phyloP scores from a whole-genome alignment of 805 yeast genomes.

The Tetrapisispora taiwanensis region DNA sequence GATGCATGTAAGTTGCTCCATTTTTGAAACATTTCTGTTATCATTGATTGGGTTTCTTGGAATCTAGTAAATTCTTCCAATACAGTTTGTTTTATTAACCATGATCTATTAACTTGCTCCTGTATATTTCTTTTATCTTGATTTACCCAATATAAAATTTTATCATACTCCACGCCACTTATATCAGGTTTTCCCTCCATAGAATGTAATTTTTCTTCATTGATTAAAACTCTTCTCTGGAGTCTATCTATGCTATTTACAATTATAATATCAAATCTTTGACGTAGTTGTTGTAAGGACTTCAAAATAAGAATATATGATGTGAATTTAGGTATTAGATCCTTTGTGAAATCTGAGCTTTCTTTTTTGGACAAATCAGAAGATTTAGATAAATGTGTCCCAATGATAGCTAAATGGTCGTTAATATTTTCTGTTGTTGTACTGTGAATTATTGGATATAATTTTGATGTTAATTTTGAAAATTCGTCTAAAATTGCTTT shows the following conservation, averaged over 20 bases:
- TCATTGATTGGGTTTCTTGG: constrained; percentile 74
- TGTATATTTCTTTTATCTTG: constrained; percentile 51
- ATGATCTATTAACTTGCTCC: constrained; percentile 59
- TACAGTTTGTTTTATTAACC: constrained; percentile 74
- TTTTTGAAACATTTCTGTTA: constrained; percentile 59
- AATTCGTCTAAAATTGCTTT: constrained; percentile 47
- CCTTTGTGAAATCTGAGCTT: constrained; percentile 33
- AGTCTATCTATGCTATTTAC: constrained; percentile 40
- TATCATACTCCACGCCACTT: constrained; percentile 59
- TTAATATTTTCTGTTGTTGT: constrained; percentile 34
- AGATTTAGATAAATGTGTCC: constrained; percentile 28
- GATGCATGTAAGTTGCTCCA: constrained; percentile 60
- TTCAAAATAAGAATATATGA: constrained; percentile 53
- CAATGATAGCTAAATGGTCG: constrained; percentile 39
- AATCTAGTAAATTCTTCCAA: constrained; percentile 64
- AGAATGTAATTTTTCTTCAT: constrained; percentile 43
- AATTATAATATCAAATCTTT: constrained; percentile 48
- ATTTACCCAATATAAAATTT: constrained; percentile 40
- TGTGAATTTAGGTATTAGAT: constrained; percentile 53
- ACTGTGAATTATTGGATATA: constrained; percentile 38
- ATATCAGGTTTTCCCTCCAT: constrained; percentile 58
- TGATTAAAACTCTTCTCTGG: constrained; percentile 38
- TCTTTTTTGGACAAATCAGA: constrained; percentile 33
- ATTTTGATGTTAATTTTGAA: constrained; percentile 36
- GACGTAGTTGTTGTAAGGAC: constrained; percentile 59